A percentile compares a stretch with the other conserved stretches of the same genome.
These are phyloP conservation scores for Teratosphaeria zuluensis DNA, from an alignment of 2,329 filamentous ascomycete genomes.

Conservation along the genomic window DNA sequence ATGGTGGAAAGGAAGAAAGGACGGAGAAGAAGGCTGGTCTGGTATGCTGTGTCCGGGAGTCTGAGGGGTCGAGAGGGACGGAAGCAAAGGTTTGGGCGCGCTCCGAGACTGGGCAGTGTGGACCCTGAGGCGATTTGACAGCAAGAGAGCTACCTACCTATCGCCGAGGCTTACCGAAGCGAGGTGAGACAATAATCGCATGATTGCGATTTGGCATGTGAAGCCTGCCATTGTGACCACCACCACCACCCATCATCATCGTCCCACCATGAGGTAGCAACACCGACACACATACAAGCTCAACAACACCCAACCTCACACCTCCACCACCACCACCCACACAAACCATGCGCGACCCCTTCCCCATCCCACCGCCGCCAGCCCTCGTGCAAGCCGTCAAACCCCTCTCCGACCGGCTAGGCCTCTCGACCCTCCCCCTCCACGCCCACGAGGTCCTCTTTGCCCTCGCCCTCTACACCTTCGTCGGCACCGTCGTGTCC, in stretches of 20 bases:
- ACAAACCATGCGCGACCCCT: conserved; percentile 59
- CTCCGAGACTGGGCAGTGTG: too few relatives aligned
- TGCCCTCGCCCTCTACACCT: conserved; percentile 58
- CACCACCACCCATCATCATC: background rate
- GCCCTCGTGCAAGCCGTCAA: conserved; percentile 46
- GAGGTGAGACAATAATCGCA: background rate
- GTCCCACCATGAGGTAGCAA: background rate
- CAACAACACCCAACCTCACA: background rate
- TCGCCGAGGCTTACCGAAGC: background rate
- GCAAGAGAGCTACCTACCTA: too few relatives aligned
- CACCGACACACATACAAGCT: background rate
- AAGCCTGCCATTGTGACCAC: background rate
- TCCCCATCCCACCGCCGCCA: conserved; percentile 51
- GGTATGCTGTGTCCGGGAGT: background rate
- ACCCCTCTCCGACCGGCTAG: conserved; percentile 54
- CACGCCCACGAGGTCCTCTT: conserved; percentile 69
- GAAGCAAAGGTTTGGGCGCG: too few relatives aligned
- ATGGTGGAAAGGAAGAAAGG: too few relatives aligned
- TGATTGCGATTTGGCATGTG: background rate
- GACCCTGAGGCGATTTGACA: too few relatives aligned
- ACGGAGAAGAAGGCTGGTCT: background rate
- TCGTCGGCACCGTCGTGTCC: conserved; percentile 57
- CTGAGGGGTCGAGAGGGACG: too few relatives aligned
- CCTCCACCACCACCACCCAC: background rate
- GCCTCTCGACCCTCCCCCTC: conserved; percentile 57